Evolutionary conservation across 371 early-diverging fungal genomes (phyloP).

Genomic region (Blakeslea trispora): DNA sequence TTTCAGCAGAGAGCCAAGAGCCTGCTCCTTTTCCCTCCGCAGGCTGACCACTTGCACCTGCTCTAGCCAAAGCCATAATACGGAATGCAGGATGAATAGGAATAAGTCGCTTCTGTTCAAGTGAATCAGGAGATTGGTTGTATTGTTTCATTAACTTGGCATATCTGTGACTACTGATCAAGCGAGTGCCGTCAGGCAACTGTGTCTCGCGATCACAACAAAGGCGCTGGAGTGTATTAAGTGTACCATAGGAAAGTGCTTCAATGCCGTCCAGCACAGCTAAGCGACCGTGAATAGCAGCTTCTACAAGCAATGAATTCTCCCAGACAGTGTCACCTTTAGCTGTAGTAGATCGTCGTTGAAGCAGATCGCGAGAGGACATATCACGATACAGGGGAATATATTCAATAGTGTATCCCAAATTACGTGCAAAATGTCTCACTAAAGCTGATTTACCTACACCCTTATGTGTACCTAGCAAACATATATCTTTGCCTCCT

Average conservation of each 20-base stretch:
- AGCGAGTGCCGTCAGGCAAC: constrained; percentile 72
- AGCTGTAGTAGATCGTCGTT: constrained; percentile 72
- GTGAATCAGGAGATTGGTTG: constrained; percentile 43
- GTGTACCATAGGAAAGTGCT: constrained; percentile 69
- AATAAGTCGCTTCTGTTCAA: constrained; percentile 53
- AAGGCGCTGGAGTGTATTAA: constrained; percentile 71
- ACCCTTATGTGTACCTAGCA: constrained; percentile 76
- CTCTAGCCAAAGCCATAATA: constrained; percentile 73
- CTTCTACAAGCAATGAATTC: constrained; percentile 73
- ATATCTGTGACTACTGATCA: constrained; percentile 62
- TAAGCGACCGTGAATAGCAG: constrained; percentile 72
- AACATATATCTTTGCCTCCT: constrained; percentile 65
- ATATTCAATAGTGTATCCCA: constrained; percentile 73
- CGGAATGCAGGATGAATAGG: constrained; percentile 79
- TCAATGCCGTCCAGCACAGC: constrained; percentile 82
- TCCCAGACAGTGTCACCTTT: constrained; percentile 80
- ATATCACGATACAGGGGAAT: constrained; percentile 83
- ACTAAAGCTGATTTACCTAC: constrained; percentile 78
- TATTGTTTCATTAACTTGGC: constrained; percentile 49
- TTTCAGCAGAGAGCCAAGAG: constrained; percentile 74
- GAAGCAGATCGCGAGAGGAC: constrained; percentile 85
- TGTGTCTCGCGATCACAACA: constrained; percentile 72
- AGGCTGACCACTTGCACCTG: constrained; percentile 48
- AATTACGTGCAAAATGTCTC: constrained; percentile 67
- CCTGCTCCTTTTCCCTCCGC: constrained; percentile 47